Base-by-base conservation (phyloP, 306 rosid genomes). In the Ammopiptanthus mongolicus region DNA sequence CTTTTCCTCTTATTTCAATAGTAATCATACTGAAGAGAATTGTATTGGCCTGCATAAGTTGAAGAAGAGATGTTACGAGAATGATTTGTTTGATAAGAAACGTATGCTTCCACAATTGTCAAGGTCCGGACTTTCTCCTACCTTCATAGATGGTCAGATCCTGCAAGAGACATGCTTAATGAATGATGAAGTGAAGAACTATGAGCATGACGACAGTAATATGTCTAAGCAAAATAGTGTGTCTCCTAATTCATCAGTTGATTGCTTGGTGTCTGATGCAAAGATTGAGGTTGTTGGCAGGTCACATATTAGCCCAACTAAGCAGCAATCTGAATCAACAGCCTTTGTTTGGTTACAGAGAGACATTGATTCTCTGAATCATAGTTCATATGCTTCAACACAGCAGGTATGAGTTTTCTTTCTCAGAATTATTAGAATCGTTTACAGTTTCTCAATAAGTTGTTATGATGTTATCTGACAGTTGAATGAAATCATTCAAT, bases 361-460 rank as follows among this genome's bases (percentile, higher is more conserved):
- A 63, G 73, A 63, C 29, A 33, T n/a, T 50, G 85, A 83, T 78
- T 83, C 77, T 69, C 75, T 84, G 29, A 44, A 82, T 64, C 76
- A 31, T 42, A 17, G 63, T 11, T 73, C 82, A 34, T 33, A 80
- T 61, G 59, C 76, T 59, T 83, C 89, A 73, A 69, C 71, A 23
- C 89, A 82, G 60, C 88, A 89, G 99, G 99, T 92, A 50, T 62
- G 50, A 6, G 8, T 33, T 55, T 77, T 66, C 55, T 57, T 33
- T 60, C 62, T 53, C 76, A 28, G 23, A 64, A 56, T 34, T 22
- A 2, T 71, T 50, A 3, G 14, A 29, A 18, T 56, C 39, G 52
- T 9, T 69, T 5, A 22, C 64, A 25, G 14, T 22, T 56, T 66
- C 73, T 15, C 23, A 7, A 46, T 39, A 3, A 21, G 7, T 19